phyloP scores from a whole-genome alignment of 129 eudicot genomes.

The Flaveria sonorensis region DNA sequence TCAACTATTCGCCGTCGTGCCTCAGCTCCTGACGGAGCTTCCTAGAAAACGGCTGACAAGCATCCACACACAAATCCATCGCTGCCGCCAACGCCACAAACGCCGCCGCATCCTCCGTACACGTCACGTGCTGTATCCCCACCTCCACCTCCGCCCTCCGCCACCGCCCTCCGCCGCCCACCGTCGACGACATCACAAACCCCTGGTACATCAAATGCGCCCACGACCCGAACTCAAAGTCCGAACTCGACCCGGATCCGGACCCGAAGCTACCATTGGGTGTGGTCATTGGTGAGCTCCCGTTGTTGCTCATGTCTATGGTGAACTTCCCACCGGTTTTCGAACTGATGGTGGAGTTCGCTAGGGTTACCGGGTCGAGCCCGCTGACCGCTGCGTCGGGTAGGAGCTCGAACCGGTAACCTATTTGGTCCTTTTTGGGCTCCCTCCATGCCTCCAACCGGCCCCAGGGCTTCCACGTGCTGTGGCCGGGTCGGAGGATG shows the following conservation, averaged over 20 bases:
- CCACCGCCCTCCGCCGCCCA: slow-evolving; percentile 55
- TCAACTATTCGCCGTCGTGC: slow-evolving; percentile 44
- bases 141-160: slow-evolving; percentile 82
- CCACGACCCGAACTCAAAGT: slow-evolving; percentile 68
- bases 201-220: slow-evolving; percentile 76
- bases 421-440: slow-evolving; percentile 45
- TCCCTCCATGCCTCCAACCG: slow-evolving; percentile 93
- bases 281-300: slow-evolving; percentile 59
- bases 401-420: slow-evolving; percentile 80
- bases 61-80: slow-evolving; percentile 86
- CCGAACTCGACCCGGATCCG: slow-evolving; percentile 69
- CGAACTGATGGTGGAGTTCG: slow-evolving; percentile 48
- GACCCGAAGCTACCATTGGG: slow-evolving; percentile 78
- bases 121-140: slow-evolving; percentile 80
- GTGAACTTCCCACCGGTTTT: slow-evolving; percentile 69
- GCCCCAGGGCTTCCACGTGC: slow-evolving; percentile 99
- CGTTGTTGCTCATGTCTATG: slow-evolving; percentile 58
- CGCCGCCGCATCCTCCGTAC: slow-evolving; percentile 92
- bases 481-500: slow-evolving; percentile 76
- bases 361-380: slow-evolving; percentile 52
- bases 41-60: slow-evolving; percentile 75
- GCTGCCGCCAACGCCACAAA: slow-evolving; percentile 94
- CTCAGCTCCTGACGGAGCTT: slow-evolving; percentile 82
- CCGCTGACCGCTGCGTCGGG: slow-evolving; percentile 63
- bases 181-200: slow-evolving; percentile 92